These are phyloP conservation scores for Neofusicoccum cordaticola DNA, from an alignment of 2,329 filamentous ascomycete species.

Conservation along the genomic window DNA sequence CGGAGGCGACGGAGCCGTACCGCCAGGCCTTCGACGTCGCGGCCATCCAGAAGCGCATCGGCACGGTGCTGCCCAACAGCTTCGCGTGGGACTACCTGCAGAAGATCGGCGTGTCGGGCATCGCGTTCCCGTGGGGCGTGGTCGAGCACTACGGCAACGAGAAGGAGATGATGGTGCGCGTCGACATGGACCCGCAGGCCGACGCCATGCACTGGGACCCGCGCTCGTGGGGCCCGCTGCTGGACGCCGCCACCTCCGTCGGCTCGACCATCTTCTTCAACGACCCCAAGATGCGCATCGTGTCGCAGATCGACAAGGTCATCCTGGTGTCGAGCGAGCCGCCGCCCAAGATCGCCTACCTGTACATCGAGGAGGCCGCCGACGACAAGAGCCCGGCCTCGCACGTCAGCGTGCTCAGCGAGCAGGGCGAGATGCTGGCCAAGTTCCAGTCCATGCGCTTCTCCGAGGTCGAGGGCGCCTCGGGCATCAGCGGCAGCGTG, in stretches of 20 bases:
- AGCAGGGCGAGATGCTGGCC: slow-evolving; percentile 31
- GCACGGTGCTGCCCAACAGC: slow-evolving; percentile 25
- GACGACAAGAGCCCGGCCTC: slow-evolving; percentile 28
- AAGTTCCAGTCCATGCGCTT: slow-evolving; percentile 39
- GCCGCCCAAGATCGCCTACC: slow-evolving; percentile 35
- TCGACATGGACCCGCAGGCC: slow-evolving; percentile 34
- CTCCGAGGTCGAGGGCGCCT: slow-evolving; percentile 38
- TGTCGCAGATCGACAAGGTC: slow-evolving; percentile 31
- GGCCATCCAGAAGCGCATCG: slow-evolving; percentile 28
- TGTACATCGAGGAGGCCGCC: slow-evolving; percentile 31
- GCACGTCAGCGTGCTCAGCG: slow-evolving; percentile 30
- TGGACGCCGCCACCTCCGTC: slow-evolving; percentile 45
- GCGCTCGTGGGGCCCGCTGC: slow-evolving; percentile 38
- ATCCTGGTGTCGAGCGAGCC: slow-evolving; percentile 22
- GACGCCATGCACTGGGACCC: slow-evolving; percentile 26
- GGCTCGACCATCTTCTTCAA: slow-evolving; percentile 42
- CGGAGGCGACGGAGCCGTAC: neutral
- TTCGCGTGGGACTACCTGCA: slow-evolving; percentile 41
- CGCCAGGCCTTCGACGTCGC: slow-evolving; percentile 25
- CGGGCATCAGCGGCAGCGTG: slow-evolving; percentile 23
- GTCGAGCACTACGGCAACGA: slow-evolving; percentile 38
- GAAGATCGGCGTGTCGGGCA: slow-evolving; percentile 40
- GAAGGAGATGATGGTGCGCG: slow-evolving; percentile 42
- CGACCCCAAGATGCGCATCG: slow-evolving; percentile 38
- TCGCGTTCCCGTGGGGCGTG: slow-evolving; percentile 44